Evolutionary conservation across 331 rosid genomes (phyloP), one percentile per base, ranked within the genome.

Genomic region (Cydonia oblonga): DNA sequence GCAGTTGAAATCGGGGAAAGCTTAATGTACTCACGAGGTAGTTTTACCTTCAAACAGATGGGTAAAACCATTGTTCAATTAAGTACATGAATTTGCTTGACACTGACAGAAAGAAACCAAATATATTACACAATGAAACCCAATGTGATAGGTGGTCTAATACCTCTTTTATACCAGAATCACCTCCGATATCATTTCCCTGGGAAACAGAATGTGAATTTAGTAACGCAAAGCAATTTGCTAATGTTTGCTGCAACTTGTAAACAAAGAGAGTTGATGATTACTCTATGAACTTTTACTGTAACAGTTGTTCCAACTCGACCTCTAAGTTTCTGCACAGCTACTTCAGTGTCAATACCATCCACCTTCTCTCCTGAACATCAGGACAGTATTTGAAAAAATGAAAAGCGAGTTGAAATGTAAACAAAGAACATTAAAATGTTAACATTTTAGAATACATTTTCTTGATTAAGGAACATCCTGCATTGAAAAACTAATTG

Each of bases 1-100:
- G 96, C 86, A 65, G 91, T 89, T 44, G 97, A 87, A 77, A 93
- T 79, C 10, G 98, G 97, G 71, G 98, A 91, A 75, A 93, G 86
- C 83, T 85, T 91, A 61, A 93, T 93, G 79, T 80, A 78, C 77
- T 93, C 97, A 23, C 97, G 83, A 22, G 97, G 92, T 52, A 93
- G 71, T 76, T 89, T 88, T 80, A 93, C 90, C 97, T 93, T 81
- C 86, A 87, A 76, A 22, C 32, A 66, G 74, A 25, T 18, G 16
- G 22, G 54, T 78, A n/a, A 49, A 60, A 38, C 13, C 70, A 14
- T 66, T 40, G 26, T 13, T 59, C 70, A 38, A 35, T 67, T 66
- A 72, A 59, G 53, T n/a, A 46, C 65, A 51, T 11, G 67, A 33
- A 62, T 64, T 72, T 46, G 60, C 58, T 70, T 52, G 75, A 68